Evolutionary conservation across 1,284 basidiomycete genomes (phyloP), one percentile per base, ranked within the genome.

Genomic region (Cryptococcus depauperatus): DNA sequence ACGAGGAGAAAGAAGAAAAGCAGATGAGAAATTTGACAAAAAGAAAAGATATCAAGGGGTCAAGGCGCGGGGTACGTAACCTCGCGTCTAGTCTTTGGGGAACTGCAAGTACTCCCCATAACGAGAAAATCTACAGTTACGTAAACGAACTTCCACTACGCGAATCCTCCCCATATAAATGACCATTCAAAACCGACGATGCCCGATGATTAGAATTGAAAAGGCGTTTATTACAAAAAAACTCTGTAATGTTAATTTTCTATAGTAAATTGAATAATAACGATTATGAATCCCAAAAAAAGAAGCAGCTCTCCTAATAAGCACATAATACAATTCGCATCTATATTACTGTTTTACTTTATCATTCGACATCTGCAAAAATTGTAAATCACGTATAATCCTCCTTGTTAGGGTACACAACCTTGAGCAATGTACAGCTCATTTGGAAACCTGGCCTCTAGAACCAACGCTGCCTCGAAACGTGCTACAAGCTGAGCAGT

Each of bases 301-400:
- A n/a, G n/a, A n/a, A n/a, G n/a, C 54, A 84, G 82, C 6, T 70
- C 69, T 39, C 74, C 59, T 71, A 87, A 85, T 57, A 70, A 64
- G 11, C 30, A 28, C 22, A 57, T 51, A 32, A 50, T 39, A 5
- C 50, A 50, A 16, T 51, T 42, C 3, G 25, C 33, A 26, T 41
- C 48, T 39, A 42, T 49, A 57, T 62, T 72, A 72, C 76, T 52
- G 56, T 56, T 57, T 1, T 48, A 55, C 28, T 37, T 38, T 8
- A 14, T 30, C 28, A 9, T 9, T 9, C 9, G 28, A 50, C 54
- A 13, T 29, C 10, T 1, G 52, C 56, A 11, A 61, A 44, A 7
- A 35, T 42, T 16, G 57, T 44, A 22, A 46, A 44, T 3, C 41
- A 35, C 2, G 48, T 18, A 18, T 35, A 9, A 27, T 58, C 55